Conservation (phyloP, 495 filamentous ascomycete species). For the Daldinia vernicosa region DNA sequence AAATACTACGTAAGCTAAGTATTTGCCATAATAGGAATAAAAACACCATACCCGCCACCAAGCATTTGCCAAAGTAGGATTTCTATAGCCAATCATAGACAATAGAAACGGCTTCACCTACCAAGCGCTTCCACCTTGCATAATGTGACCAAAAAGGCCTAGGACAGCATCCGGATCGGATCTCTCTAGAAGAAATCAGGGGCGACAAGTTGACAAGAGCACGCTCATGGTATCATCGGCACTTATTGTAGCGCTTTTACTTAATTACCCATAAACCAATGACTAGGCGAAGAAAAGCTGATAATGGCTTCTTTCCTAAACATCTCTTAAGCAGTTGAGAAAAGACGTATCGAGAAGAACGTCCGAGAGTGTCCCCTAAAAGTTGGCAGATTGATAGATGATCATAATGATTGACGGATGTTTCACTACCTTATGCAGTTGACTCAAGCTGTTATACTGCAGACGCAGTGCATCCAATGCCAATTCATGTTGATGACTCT, state of each 20-base stretch:
- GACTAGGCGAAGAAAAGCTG: not conserved
- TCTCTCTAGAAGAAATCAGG: constrained; percentile 1
- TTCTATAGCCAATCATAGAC: constrained; percentile 13
- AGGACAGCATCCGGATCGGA: not conserved
- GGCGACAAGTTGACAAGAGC: not conserved
- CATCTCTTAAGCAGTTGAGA: not conserved
- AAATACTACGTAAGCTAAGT: constrained; percentile 8
- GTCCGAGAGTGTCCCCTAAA: not conserved
- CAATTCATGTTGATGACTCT: not conserved
- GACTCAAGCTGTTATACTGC: constrained; percentile 9
- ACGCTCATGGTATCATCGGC: not conserved
- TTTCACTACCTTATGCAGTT: constrained; percentile 7
- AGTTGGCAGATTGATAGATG: not conserved
- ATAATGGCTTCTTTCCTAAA: not conserved
- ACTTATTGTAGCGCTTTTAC: not conserved
- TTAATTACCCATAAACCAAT: not conserved
- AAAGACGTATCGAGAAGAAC: not conserved
- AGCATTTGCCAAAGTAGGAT: constrained; percentile 7
- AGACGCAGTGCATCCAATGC: not conserved
- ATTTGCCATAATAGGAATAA: not conserved
- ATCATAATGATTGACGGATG: constrained; percentile 12
- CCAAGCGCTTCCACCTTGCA: constrained; percentile 31
- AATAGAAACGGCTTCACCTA: constrained; percentile 24
- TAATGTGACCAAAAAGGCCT: constrained; percentile 29
- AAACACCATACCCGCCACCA: not conserved